Conservation (phyloP, 108 stramenopile genomes). For the Mediolabrus comicus region DNA sequence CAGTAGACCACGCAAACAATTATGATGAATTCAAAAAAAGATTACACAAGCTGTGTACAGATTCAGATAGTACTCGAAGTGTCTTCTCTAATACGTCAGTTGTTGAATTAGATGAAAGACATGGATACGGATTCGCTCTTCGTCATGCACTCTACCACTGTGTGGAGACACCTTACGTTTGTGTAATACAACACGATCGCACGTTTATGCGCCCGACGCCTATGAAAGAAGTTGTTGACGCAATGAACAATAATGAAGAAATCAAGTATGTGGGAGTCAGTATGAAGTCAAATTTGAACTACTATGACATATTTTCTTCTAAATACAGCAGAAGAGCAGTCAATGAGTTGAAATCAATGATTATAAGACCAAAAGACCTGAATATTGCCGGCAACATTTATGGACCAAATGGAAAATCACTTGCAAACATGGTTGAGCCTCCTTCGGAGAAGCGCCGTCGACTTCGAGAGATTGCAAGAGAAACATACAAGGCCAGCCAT, state of each 20-base stretch:
- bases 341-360: slow-evolving; percentile 51
- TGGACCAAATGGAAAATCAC: slow-evolving; percentile 60
- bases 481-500: slow-evolving; percentile 53
- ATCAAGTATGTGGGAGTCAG: slow-evolving; percentile 80
- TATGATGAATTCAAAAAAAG: slow-evolving; percentile 64
- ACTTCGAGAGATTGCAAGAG: slow-evolving; percentile 39
- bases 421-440: slow-evolving; percentile 32
- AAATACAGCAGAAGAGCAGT: slow-evolving; percentile 66
- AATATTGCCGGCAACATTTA: slow-evolving; percentile 46
- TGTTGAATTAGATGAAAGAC: slow-evolving; percentile 67
- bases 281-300: slow-evolving; percentile 78
- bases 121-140: slow-evolving; percentile 88
- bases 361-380: slow-evolving; percentile 67
- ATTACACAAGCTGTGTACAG: slow-evolving; percentile 53
- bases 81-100: slow-evolving; percentile 61
- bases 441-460: slow-evolving; percentile 38
- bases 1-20: slow-evolving; percentile 57
- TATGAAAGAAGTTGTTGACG: slow-evolving; percentile 45
- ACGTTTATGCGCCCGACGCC: slow-evolving; percentile 84
- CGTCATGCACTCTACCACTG: slow-evolving; percentile 63
- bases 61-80: slow-evolving; percentile 10
- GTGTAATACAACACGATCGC: slow-evolving; percentile 91
- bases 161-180: slow-evolving; percentile 75
- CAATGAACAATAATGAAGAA: slow-evolving; percentile 61
- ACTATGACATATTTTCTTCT: slow-evolving; percentile 65